Base-by-base conservation (phyloP, 2,329 filamentous ascomycete genomes). In the Penicillium palitans region DNA sequence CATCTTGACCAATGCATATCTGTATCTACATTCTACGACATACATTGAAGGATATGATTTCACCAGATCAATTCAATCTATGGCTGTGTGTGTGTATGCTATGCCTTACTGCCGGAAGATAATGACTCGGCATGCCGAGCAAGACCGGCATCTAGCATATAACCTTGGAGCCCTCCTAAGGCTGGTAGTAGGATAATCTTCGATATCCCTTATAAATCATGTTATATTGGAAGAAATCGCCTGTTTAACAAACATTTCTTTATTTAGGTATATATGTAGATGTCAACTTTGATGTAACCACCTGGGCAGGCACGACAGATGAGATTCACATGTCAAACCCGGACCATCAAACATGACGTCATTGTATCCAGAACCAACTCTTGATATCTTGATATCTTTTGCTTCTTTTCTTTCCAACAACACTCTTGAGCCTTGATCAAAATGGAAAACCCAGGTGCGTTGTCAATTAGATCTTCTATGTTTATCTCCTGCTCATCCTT, bases 361-460 rank as follows among this genome's bases (percentile, higher is more conserved):
- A 66, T 61, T 21, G 13, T 7, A 21, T 37, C 12, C 8, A 17
- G 24, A 13, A 1, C 29, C 29, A 35, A 33, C 13, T 47, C 45
- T 40, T 27, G 52, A 51, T 31, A 12, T 31, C 31, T 31, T 31
- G 29, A 31, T 49, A 4, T 35, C 33, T 53, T 29, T 29, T 29
- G 27, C 8, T 29, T 37, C 35, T 35, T 21, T 35, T 48, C 13
- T 39, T 19, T 21, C 35, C 17, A 52, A 35, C 44, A 42, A n/a
- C 46, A 21, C n/a, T 6, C 19, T 50, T 33, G 17, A 53, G 9
- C 12, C 4, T 10, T 6, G 13, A 50, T 42, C 45, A 31, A 25
- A n/a, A 67, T 68, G 57, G 61, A 66, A 21, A 60, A 58, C 19
- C 64, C 65, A 57, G 61, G 58, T 62, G 29, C 17, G 46, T 48